Conservation (phyloP, 768 basidiomycete genomes). For the Tephrocybe sp. region DNA sequence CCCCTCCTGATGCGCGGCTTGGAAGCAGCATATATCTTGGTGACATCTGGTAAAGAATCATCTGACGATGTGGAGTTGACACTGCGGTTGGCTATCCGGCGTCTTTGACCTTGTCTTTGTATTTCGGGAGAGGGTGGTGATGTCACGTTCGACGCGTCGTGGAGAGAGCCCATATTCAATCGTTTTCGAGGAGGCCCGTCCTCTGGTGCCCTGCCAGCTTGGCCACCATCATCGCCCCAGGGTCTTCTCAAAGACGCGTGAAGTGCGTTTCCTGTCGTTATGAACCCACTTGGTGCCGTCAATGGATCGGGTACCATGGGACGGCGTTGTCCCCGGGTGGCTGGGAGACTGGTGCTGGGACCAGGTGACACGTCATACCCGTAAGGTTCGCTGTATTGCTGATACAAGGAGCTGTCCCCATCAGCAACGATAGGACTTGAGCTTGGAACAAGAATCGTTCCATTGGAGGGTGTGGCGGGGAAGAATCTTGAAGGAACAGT, state of each 20-base stretch:
- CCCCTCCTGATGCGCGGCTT: constrained; percentile 57
- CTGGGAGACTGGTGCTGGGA: constrained; percentile 35
- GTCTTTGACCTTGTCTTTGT: constrained; percentile 48
- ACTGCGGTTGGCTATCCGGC: constrained; percentile 37
- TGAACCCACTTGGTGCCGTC: constrained; percentile 57
- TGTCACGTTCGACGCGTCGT: constrained; percentile 37
- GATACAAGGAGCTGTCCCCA: constrained; percentile 34
- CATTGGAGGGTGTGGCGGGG: constrained; percentile 43
- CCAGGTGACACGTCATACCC: constrained; percentile 42
- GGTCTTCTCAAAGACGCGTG: constrained; percentile 57
- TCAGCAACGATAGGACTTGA: constrained; percentile 62
- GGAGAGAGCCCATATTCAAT: constrained; percentile 49
- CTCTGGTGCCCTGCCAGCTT: constrained; percentile 41
- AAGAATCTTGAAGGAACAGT: constrained; percentile 66
- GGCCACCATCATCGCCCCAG: constrained; percentile 34
- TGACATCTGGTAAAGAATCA: constrained; percentile 57
- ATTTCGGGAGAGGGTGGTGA: constrained; percentile 62
- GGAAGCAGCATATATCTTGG: constrained; percentile 39
- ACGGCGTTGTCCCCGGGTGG: constrained; percentile 34
- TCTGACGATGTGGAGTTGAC: constrained; percentile 62
- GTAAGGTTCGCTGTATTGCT: constrained; percentile 33
- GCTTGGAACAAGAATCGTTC: constrained; percentile 69
- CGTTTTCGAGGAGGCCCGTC: constrained; percentile 74
- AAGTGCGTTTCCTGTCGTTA: constrained; percentile 35
- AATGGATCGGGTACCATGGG: constrained; percentile 48